Percentiles rank a stretch among this genome's conserved stretches.
These are phyloP conservation scores for Globisporangium parvum DNA, from an alignment of 352 stramenopile genomes.

Conservation along the genomic window DNA sequence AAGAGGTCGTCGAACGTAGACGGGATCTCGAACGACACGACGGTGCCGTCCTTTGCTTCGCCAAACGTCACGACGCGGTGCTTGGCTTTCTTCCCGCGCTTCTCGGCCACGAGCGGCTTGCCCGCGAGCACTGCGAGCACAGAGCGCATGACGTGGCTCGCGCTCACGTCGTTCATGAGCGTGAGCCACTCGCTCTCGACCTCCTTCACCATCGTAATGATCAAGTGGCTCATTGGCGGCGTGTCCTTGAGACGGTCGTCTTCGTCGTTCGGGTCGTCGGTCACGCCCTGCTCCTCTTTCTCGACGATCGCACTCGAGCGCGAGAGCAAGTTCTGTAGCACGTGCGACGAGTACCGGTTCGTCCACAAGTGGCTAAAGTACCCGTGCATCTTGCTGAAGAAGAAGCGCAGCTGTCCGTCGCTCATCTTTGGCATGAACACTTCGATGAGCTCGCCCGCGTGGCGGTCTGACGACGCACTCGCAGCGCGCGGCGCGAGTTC, in stretches of 20 bases:
- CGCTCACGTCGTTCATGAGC: constrained; percentile 83
- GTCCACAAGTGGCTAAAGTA: constrained; percentile 83
- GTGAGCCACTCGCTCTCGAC: constrained; percentile 77
- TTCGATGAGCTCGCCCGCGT: constrained; percentile 66
- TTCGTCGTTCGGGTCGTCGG: constrained; percentile 32
- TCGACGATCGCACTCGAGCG: constrained; percentile 47
- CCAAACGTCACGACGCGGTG: constrained; percentile 62
- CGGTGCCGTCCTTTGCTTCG: constrained; percentile 38
- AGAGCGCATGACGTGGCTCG: constrained; percentile 75
- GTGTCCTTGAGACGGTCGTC: constrained; percentile 57
- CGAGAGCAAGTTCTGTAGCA: constrained; percentile 71
- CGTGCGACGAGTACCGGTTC: constrained; percentile 84
- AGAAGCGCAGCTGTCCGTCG: constrained; percentile 59
- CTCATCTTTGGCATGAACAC: constrained; percentile 69
- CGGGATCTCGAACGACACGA: constrained; percentile 41
- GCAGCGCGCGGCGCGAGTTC: constrained; percentile 68
- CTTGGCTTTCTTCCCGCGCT: constrained; percentile 79
- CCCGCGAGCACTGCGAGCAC: constrained; percentile 62
- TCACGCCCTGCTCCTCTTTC: constrained; percentile 27
- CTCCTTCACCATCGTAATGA: constrained; percentile 70
- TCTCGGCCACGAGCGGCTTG: constrained; percentile 60
- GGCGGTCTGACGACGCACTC: constrained; percentile 68
- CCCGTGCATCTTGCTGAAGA: constrained; percentile 74
- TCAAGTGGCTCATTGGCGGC: constrained; percentile 57
- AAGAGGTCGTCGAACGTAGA: constrained; percentile 53